These are phyloP conservation scores for Bathelium albidoporum DNA, from an alignment of 495 filamentous ascomycete genomes.

Conservation along the genomic window DNA sequence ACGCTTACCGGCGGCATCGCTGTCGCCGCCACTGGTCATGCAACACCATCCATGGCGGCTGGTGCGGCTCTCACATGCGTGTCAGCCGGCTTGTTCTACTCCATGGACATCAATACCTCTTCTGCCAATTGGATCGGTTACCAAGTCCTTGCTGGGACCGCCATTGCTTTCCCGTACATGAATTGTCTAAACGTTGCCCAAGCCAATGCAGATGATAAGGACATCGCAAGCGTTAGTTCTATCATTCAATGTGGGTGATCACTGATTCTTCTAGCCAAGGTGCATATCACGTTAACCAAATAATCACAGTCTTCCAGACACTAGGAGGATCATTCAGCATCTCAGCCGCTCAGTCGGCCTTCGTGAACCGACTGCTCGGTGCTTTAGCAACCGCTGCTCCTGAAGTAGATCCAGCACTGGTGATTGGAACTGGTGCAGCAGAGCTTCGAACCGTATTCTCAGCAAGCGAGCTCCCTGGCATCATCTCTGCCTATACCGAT, in stretches of 20 bases:
- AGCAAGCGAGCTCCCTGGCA: slow-evolving; percentile 34
- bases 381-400: slow-evolving; percentile 27
- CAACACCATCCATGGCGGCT: slow-evolving; percentile 11
- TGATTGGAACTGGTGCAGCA: slow-evolving; percentile 43
- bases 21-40: slow-evolving; percentile 10
- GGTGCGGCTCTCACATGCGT: slow-evolving; percentile 15
- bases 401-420: slow-evolving; percentile 29
- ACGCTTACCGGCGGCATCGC: slow-evolving; percentile 7
- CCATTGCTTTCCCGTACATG: slow-evolving; percentile 20
- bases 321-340: slow-evolving; percentile 19
- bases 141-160: slow-evolving; percentile 18
- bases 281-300: not conserved
- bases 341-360: slow-evolving; percentile 19
- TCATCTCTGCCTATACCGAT: slow-evolving; percentile 49
- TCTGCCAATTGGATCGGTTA: slow-evolving; percentile 18
- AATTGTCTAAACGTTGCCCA: slow-evolving; percentile 21
- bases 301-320: slow-evolving; percentile 19
- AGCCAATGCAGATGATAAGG: slow-evolving; percentile 12
- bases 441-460: slow-evolving; percentile 40
- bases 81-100: slow-evolving; percentile 17
- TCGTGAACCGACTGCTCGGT: slow-evolving; percentile 21
- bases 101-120: slow-evolving; percentile 16
- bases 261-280: slow-evolving; percentile 5
- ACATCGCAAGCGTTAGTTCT: slow-evolving; percentile 20
- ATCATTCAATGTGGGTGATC: slow-evolving; percentile 19